A percentile compares a stretch with the other conserved stretches of the same genome.
Conservation (phyloP, 352 stramenopile genomes). For the Pythium brassicae region DNA sequence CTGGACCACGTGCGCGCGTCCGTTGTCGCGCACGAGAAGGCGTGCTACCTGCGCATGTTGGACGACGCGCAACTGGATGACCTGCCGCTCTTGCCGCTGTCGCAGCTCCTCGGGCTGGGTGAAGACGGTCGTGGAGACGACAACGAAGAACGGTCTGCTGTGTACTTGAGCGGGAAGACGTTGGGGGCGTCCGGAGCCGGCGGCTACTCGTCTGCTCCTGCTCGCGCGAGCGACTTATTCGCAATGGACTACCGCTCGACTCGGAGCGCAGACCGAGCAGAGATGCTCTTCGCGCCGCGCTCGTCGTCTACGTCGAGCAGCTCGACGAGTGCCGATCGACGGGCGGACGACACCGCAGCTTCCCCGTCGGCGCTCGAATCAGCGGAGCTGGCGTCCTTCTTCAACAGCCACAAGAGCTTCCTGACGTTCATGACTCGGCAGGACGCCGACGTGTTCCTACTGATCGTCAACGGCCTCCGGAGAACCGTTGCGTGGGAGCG, state of each 20-base stretch:
- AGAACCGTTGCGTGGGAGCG: slow-evolving; percentile 63
- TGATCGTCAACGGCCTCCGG: slow-evolving; percentile 41
- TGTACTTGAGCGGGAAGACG: slow-evolving; percentile 39
- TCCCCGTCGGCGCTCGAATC: slow-evolving; percentile 27
- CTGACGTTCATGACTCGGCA: slow-evolving; percentile 46
- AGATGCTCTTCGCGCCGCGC: slow-evolving; percentile 51
- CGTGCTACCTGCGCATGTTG: slow-evolving; percentile 73
- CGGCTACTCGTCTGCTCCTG: slow-evolving; percentile 24
- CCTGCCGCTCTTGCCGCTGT: slow-evolving; percentile 53
- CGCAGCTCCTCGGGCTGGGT: slow-evolving; percentile 27
- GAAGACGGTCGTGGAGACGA: slow-evolving; percentile 9
- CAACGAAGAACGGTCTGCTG: slow-evolving; percentile 41
- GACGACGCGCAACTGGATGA: slow-evolving; percentile 40
- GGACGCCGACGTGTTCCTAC: slow-evolving; percentile 42
- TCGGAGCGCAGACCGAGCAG: slow-evolving; percentile 32
- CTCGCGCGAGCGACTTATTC: slow-evolving; percentile 71
- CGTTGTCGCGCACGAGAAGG: slow-evolving; percentile 69
- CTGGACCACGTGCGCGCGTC: slow-evolving; percentile 50
- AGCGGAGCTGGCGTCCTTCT: slow-evolving; percentile 41
- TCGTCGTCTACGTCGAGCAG: background rate
- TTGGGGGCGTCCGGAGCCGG: slow-evolving; percentile 9
- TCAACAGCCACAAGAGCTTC: slow-evolving; percentile 41
- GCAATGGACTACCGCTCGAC: slow-evolving; percentile 47
- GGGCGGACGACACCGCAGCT: too few relatives aligned
- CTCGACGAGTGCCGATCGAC: background rate